Percentiles rank a stretch among this genome's conserved stretches.
Evolutionary conservation across 306 rosid species (phyloP).

Genomic region (Cicer pinnatifidum): DNA sequence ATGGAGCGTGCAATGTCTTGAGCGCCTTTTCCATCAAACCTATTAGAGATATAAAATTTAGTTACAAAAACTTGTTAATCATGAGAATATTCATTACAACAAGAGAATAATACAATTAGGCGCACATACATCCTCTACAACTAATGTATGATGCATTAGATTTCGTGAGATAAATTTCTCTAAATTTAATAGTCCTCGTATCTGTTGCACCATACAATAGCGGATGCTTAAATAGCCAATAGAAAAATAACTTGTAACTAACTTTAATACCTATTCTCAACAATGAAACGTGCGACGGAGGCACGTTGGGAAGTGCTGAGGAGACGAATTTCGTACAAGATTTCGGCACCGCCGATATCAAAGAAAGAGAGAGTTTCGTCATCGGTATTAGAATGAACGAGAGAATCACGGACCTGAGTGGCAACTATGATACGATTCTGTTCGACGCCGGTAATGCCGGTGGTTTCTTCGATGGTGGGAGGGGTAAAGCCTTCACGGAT

Average conservation of each 20-base stretch:
- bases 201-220: too few relatives aligned
- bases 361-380: conserved; percentile 54
- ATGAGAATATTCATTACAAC: too few relatives aligned
- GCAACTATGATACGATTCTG: conserved; percentile 76
- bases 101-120: too few relatives aligned
- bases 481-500: conserved; percentile 74
- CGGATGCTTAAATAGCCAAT: too few relatives aligned
- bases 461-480: conserved; percentile 68
- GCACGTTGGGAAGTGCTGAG: conserved; percentile 61
- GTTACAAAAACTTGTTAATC: too few relatives aligned
- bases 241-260: too few relatives aligned
- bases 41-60: background rate
- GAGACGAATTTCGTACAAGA: conserved; percentile 75
- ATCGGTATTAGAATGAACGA: conserved; percentile 56
- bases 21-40: conserved; percentile 57
- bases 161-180: too few relatives aligned
- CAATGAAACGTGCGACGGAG: conserved; percentile 63
- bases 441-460: conserved; percentile 75
- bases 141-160: too few relatives aligned
- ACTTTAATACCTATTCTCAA: conserved; percentile 35
- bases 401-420: conserved; percentile 78
- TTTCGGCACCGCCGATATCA: conserved; percentile 69
- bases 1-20: conserved; percentile 77
- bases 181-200: too few relatives aligned
- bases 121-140: too few relatives aligned